These are phyloP conservation scores for Acidomyces sp. DNA, from an alignment of 495 filamentous ascomycete genomes.

Conservation along the genomic window DNA sequence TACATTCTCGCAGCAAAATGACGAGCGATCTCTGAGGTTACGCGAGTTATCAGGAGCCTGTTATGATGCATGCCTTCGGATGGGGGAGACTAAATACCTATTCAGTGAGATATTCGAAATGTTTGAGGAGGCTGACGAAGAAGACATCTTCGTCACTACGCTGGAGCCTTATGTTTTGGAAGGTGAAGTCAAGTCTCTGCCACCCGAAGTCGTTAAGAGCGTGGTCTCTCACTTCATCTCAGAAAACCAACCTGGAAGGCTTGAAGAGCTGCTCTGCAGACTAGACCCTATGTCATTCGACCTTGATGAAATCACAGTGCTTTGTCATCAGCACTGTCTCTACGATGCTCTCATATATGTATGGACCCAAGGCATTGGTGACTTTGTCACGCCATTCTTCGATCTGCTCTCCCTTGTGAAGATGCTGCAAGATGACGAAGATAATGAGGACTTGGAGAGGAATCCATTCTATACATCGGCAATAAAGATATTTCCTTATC, in stretches of 20 bases:
- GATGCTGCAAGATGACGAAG: conserved; percentile 40
- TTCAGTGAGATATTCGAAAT: conserved; percentile 83
- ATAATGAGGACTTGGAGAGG: conserved; percentile 30
- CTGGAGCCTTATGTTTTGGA: conserved; percentile 78
- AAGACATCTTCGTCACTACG: conserved; percentile 70
- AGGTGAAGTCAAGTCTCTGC: conserved; percentile 57
- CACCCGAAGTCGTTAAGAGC: conserved; percentile 73
- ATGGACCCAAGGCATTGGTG: conserved; percentile 79
- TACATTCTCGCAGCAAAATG: conserved; percentile 51
- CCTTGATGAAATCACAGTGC: conserved; percentile 77
- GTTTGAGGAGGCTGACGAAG: conserved; percentile 64
- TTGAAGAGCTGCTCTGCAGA: conserved; percentile 93
- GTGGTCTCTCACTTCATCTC: conserved; percentile 67
- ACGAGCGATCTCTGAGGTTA: conserved; percentile 26
- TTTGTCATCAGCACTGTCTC: conserved; percentile 81
- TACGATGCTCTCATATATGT: conserved; percentile 96
- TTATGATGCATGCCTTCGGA: conserved; percentile 66
- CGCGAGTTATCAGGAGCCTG: conserved; percentile 70
- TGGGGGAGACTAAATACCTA: conserved; percentile 64
- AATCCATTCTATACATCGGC: conserved; percentile 41
- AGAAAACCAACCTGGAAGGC: conserved; percentile 52
- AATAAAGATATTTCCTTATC: conserved; percentile 86
- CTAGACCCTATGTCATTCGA: conserved; percentile 85
- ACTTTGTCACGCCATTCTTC: conserved; percentile 81
- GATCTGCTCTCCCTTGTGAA: conserved; percentile 66